phyloP scores from a whole-genome alignment of 2,329 filamentous ascomycete genomes.

The Dactylellina leptospora region DNA sequence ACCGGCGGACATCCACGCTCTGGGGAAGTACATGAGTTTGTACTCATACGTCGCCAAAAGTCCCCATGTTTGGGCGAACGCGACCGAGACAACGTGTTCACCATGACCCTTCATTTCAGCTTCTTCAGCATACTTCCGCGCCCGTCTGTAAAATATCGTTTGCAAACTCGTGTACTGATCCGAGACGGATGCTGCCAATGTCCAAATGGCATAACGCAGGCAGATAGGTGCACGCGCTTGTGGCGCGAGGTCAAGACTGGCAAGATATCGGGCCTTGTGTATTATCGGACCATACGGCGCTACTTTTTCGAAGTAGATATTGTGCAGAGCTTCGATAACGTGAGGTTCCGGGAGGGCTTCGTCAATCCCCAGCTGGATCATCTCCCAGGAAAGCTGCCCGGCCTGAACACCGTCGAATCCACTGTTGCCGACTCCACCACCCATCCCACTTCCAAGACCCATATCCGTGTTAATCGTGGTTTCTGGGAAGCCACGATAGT shows the following conservation, averaged over 20 bases:
- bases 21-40: constrained; percentile 95
- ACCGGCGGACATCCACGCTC: constrained; percentile 93
- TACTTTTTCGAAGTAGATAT: constrained; percentile 89
- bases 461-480: constrained; percentile 52
- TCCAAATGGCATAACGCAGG: constrained; percentile 94
- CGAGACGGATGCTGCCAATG: constrained; percentile 82
- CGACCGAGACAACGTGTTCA: constrained; percentile 84
- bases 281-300: constrained; percentile 88
- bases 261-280: constrained; percentile 84
- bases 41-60: constrained; percentile 88
- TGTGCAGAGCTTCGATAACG: constrained; percentile 83
- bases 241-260: constrained; percentile 88
- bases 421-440: constrained; percentile 62
- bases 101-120: constrained; percentile 94
- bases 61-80: constrained; percentile 84
- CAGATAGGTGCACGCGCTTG: constrained; percentile 85
- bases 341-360: constrained; percentile 81
- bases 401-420: constrained; percentile 64
- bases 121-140: constrained; percentile 86
- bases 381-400: constrained; percentile 79
- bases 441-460: not conserved
- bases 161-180: constrained; percentile 83
- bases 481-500: constrained; percentile 30
- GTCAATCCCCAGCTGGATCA: constrained; percentile 81
- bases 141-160: constrained; percentile 86